These are phyloP conservation scores for Mycena leptocephala DNA, from an alignment of 768 basidiomycete species.

Conservation along the genomic window DNA sequence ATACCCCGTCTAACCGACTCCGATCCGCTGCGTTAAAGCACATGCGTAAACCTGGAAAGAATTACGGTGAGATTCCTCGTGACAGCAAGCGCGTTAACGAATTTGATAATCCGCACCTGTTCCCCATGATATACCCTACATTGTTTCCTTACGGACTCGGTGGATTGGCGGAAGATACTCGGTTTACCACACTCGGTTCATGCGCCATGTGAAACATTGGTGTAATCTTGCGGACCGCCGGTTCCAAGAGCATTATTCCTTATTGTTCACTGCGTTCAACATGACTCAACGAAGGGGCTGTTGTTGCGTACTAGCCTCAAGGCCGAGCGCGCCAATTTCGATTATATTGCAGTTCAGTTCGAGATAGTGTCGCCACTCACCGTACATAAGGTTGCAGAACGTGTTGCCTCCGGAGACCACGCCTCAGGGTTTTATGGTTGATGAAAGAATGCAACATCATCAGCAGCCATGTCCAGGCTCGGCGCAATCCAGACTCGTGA, in stretches of 20 bases:
- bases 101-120: neutral
- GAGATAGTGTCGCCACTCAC: too few species aligned
- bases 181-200: neutral
- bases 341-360: neutral
- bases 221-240: neutral
- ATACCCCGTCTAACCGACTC: too few species aligned
- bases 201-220: neutral
- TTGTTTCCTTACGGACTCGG: neutral
- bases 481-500: too few species aligned
- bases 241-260: neutral
- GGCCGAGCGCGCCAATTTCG: neutral
- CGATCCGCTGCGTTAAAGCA: too few species aligned
- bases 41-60: too few species aligned
- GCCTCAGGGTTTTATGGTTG: too few species aligned
- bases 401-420: too few species aligned
- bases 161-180: neutral
- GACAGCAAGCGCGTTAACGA: neutral
- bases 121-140: neutral
- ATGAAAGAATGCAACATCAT: too few species aligned
- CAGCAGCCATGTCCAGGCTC: too few species aligned
- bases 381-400: too few species aligned
- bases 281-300: neutral
- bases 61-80: neutral
- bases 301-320: neutral
- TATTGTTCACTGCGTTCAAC: neutral